These are phyloP conservation scores for Trichoderma atroviride DNA, from an alignment of 2,329 filamentous ascomycete genomes.

Conservation along the genomic window DNA sequence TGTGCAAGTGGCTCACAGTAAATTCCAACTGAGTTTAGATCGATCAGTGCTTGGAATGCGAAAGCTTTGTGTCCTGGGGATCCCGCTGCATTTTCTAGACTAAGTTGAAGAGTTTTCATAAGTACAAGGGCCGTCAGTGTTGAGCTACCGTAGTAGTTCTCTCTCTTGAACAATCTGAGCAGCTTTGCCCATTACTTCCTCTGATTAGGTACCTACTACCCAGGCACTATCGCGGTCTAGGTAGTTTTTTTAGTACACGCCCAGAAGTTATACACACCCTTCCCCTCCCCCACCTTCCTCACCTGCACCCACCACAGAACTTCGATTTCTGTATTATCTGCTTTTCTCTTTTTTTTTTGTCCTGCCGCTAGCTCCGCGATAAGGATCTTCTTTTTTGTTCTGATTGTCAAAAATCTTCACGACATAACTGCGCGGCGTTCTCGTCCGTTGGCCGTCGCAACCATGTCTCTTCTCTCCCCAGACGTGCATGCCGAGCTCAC, in stretches of 20 bases:
- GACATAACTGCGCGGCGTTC: slow-evolving; percentile 32
- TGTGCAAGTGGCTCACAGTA: neutral
- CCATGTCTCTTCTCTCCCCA: slow-evolving; percentile 79
- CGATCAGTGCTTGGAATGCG: neutral
- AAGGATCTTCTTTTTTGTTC: slow-evolving; percentile 18
- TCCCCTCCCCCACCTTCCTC: slow-evolving; percentile 35
- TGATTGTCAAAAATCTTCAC: slow-evolving; percentile 24
- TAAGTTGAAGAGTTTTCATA: neutral
- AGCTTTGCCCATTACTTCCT: neutral
- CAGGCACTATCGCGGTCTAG: slow-evolving; percentile 2
- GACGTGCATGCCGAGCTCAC: slow-evolving; percentile 83
- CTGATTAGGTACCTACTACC: neutral
- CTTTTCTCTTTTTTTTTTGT: slow-evolving; percentile 22
- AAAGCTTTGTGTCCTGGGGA: neutral
- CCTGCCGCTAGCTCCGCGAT: slow-evolving; percentile 24
- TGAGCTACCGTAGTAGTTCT: neutral
- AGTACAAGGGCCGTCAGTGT: neutral
- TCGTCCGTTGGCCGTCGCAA: slow-evolving; percentile 33
- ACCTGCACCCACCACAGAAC: slow-evolving; percentile 32
- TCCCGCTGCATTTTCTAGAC: neutral
- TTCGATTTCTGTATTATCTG: slow-evolving; percentile 16
- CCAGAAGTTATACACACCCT: slow-evolving; percentile 23
- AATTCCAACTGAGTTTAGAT: neutral
- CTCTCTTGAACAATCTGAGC: neutral
- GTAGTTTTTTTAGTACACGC: slow-evolving; percentile 14